Evolutionary conservation across 2,329 filamentous ascomycete species (phyloP).

Genomic region (Alternaria ethzedia): DNA sequence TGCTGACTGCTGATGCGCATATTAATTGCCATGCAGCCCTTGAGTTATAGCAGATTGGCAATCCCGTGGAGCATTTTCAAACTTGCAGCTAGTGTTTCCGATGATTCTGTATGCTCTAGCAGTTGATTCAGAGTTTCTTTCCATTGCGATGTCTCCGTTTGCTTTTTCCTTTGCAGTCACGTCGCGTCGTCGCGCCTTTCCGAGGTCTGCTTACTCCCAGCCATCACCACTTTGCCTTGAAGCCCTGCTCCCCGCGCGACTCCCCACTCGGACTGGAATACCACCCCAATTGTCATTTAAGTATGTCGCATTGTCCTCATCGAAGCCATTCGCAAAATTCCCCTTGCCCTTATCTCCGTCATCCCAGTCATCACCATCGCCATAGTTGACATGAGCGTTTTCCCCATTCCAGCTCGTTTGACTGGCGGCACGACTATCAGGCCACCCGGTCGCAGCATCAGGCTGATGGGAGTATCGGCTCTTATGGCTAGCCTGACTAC

Average conservation of each 20-base stretch:
- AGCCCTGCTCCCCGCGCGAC: neutral
- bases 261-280: slow-evolving; percentile 21
- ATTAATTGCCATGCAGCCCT: neutral
- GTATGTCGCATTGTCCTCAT: slow-evolving; percentile 31
- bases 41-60: neutral
- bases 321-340: slow-evolving; percentile 24
- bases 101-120: neutral
- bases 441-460: neutral
- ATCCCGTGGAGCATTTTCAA: neutral
- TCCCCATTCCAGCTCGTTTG: slow-evolving; percentile 1
- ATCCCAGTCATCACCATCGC: slow-evolving; percentile 6
- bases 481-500: neutral
- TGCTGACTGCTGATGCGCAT: neutral
- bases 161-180: neutral
- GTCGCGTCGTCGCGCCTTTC: neutral
- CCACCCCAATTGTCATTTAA: slow-evolving; percentile 28
- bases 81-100: neutral
- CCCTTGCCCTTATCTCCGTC: neutral
- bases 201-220: slow-evolving; percentile 2
- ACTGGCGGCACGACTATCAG: neutral
- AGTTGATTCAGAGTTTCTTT: neutral
- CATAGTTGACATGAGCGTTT: neutral
- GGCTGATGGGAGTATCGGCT: neutral
- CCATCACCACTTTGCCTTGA: slow-evolving; percentile 6
- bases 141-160: neutral